Conservation (phyloP, 306 rosid species). For the Cajanus cajan region DNA sequence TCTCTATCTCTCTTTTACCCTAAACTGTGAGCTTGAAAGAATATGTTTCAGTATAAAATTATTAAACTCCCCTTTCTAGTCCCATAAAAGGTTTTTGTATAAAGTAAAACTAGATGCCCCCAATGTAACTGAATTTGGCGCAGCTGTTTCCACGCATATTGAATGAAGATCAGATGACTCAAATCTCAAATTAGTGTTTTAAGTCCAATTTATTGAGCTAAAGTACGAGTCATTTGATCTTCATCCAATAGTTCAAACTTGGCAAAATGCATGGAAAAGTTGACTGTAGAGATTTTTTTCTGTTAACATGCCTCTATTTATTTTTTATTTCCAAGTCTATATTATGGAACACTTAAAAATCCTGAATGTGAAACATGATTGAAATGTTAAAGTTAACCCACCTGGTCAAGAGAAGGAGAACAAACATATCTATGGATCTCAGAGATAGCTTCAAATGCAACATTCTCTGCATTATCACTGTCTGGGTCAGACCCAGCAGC, state of each 20-base stretch:
- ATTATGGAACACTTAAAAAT: neutral
- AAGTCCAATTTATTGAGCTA: neutral
- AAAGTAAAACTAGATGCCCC: neutral
- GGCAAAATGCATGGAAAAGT: neutral
- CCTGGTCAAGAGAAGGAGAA: slow-evolving; percentile 71
- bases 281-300: neutral
- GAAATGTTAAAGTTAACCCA: slow-evolving; percentile 16
- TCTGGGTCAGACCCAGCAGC: slow-evolving; percentile 49
- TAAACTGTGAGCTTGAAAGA: slow-evolving; percentile 20
- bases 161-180: neutral
- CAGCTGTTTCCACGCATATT: neutral
- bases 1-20: neutral
- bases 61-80: neutral
- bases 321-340: neutral
- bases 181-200: neutral
- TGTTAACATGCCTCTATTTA: neutral
- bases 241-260: neutral
- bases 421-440: slow-evolving; percentile 47
- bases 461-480: slow-evolving; percentile 39
- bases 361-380: neutral
- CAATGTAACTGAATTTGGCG: neutral
- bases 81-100: neutral
- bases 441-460: slow-evolving; percentile 52
- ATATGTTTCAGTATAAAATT: neutral
- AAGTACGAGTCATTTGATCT: neutral